Evolutionary conservation across 768 basidiomycete genomes (phyloP), one percentile per base, ranked within the genome.

Genomic region (Piloderma croceum): DNA sequence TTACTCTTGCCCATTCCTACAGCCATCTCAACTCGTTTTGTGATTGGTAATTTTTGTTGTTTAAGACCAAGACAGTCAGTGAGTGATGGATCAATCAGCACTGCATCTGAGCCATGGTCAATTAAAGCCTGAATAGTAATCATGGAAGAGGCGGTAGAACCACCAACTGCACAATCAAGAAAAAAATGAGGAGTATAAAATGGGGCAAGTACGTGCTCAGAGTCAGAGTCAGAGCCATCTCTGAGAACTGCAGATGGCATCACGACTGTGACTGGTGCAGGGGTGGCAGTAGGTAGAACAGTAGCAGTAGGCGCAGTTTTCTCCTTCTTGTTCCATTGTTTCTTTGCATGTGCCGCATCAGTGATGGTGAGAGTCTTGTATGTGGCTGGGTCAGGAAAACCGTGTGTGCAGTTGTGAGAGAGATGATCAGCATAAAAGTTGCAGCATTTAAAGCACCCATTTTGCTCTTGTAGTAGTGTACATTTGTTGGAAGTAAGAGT

Each of bases 381-480:
- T 0, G 15, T 24, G 2, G 13, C 19, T 1, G 34, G 32, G 13
- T 41, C 15, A 0, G 50, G 56, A 18, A 52, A 54, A 2, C 43
- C 35, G n/a, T 38, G 33, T 0, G 39, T 41, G 18, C 53, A 54
- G 27, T 7, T 17, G 11, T 23, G 10, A 4, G 39, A 40, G 3
- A 17, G 37, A 27, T 50, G 48, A 4, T 36, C 34, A 3, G 29
- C 11, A 4, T 29, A 42, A 4, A 31, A 24, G 13, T 23, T n/a
- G 1, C 42, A 35, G 22, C 55, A 57, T 22, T 57, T 50, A 39
- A 52, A 38, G 23, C 55, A 57, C 0, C 55, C 51, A 1, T 31
- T 13, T 17, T 52, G 41, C 1, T 52, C 35, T 0, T n/a, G 6
- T 0, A 56, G 36, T 0, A 52, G 25, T 5, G 36, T 6, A 1